Evolutionary conservation across 345 rosid species (phyloP), one percentile per base, ranked within the genome.

Genomic region (Aurinia saxatilis): DNA sequence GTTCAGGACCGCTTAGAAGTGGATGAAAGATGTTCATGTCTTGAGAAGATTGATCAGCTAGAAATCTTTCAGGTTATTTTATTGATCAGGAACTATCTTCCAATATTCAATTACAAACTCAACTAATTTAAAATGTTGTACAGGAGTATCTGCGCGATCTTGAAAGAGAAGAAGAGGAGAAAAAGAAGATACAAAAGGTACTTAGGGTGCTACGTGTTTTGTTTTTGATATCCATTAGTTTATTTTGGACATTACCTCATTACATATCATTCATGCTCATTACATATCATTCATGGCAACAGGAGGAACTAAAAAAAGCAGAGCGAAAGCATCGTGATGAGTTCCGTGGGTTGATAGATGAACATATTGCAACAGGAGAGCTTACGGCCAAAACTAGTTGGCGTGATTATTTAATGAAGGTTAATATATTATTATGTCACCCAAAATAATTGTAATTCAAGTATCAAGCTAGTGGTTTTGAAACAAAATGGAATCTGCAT

Each of bases 241-340:
- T 30, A 59, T 64, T 53, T 40, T 48, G 62, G 36, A 30, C 60
- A 50, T 33, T 35, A 54, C 39, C 50, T 14, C 48, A 30, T 65
- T 52, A 29, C n/a, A n/a, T n/a, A n/a, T n/a, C n/a, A n/a, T n/a
- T n/a, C n/a, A n/a, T n/a, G n/a, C n/a, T 51, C 5, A 23, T 5
- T 23, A 67, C 60, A 14, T 47, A 37, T 55, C 57, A 37, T 68
- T 73, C 55, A 40, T 72, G 34, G 58, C 63, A 55, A 77, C 40
- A 93, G 99, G 97, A 93, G 74, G 96, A 90, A 73, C 58, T 78
- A 62, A 93, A 90, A 69, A 90, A 93, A 75, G 75, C 75, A 37
- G 97, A 90, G 79, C 82, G 99, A 67, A 93, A 85, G 83, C 85
- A 93, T 78, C 97, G 96, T 31, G 97, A 93, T 62, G 97, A 87